Percentiles rank a stretch among this genome's conserved stretches.
Conservation (phyloP, 2,329 filamentous ascomycete species). For the Macrophomina phaseolina region DNA sequence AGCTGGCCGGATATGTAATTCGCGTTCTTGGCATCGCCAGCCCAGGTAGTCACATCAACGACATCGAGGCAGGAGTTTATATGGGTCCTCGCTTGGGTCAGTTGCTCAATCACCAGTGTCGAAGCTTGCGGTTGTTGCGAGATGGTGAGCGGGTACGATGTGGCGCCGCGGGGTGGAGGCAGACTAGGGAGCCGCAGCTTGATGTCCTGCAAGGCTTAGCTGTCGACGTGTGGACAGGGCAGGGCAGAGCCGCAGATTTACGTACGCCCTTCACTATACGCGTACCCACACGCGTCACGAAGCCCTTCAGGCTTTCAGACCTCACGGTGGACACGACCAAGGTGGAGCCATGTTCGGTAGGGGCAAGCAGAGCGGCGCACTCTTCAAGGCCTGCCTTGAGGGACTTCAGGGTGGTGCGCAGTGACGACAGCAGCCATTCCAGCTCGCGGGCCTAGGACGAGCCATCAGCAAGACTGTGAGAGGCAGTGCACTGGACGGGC, state of each 20-base stretch:
- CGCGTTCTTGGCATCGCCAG: conserved; percentile 66
- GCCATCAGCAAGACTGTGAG: conserved; percentile 22
- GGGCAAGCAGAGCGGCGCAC: conserved; percentile 84
- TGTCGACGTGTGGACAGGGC: conserved; percentile 7
- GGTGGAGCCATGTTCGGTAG: conserved; percentile 83
- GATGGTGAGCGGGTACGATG: conserved; percentile 58
- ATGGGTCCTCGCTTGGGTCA: conserved; percentile 74
- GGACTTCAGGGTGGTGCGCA: conserved; percentile 66
- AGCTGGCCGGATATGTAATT: conserved; percentile 65
- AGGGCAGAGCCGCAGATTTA: conserved; percentile 31
- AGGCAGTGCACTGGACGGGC: background rate
- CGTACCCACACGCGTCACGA: conserved; percentile 88
- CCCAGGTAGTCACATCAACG: conserved; percentile 76
- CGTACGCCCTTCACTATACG: conserved; percentile 87
- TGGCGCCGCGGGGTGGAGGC: conserved; percentile 57
- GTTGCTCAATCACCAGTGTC: conserved; percentile 68
- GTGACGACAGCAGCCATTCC: conserved; percentile 66
- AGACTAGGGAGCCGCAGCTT: conserved; percentile 77
- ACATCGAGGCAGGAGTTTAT: conserved; percentile 85
- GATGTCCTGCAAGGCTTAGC: conserved; percentile 62
- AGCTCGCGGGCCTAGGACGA: conserved; percentile 59
- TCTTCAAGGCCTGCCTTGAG: conserved; percentile 79
- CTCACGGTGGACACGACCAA: conserved; percentile 86
- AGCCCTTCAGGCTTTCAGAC: conserved; percentile 90
- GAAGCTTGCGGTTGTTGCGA: conserved; percentile 61